Conservation (phyloP, 305 asterid species). For the Nicotiana rustica region DNA sequence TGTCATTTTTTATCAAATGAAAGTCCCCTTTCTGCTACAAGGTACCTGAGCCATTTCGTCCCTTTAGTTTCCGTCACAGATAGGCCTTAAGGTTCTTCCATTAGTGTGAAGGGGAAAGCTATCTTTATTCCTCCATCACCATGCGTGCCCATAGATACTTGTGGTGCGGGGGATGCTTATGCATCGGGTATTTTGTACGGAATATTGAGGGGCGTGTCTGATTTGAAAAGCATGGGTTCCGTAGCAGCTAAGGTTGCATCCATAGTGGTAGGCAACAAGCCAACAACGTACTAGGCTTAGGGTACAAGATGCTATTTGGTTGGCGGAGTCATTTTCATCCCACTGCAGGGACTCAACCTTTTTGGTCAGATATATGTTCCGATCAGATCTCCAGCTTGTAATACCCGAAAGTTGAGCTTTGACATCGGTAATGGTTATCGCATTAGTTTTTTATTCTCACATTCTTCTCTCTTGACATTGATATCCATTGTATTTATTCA, state of each 20-base stretch:
- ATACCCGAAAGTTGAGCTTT: not conserved
- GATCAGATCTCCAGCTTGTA: conserved; percentile 87
- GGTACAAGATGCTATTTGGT: conserved; percentile 68
- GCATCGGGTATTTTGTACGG: conserved; percentile 92
- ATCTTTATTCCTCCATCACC: conserved; percentile 88
- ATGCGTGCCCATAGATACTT: conserved; percentile 78
- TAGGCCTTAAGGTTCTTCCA: conserved; percentile 87
- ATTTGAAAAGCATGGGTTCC: conserved; percentile 76
- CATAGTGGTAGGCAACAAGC: conserved; percentile 85
- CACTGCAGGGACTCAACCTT: conserved; percentile 53
- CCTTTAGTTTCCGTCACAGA: conserved; percentile 95
- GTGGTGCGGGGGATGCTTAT: conserved; percentile 99
- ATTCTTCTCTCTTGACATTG: conserved; percentile 38
- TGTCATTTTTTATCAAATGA: conserved; percentile 77
- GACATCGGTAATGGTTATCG: not conserved
- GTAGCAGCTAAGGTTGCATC: conserved; percentile 94
- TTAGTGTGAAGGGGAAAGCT: conserved; percentile 91
- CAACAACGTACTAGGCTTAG: conserved; percentile 68
- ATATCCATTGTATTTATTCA: conserved; percentile 37
- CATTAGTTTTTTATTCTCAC: conserved; percentile 30
- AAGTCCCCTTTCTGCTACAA: conserved; percentile 78
- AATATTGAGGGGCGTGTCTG: conserved; percentile 64
- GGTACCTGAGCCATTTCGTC: conserved; percentile 93
- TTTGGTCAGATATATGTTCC: conserved; percentile 72
- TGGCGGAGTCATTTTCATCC: conserved; percentile 66